These are phyloP conservation scores for Cladophialophora yegresii DNA, from an alignment of 2,329 filamentous ascomycete species.

Conservation along the genomic window DNA sequence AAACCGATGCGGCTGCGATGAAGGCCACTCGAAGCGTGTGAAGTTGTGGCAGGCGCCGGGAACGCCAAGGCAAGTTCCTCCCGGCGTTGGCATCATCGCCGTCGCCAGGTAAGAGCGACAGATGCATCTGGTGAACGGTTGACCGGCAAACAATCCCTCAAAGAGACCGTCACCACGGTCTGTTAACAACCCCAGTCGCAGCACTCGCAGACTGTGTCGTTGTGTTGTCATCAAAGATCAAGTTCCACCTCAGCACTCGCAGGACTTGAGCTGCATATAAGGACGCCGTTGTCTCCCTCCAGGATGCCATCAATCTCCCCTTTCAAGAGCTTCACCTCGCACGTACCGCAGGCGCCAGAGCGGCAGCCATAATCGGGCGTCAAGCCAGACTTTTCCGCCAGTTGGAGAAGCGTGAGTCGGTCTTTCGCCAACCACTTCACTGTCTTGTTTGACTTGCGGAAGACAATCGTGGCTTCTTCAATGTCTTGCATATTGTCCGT, in stretches of 20 bases:
- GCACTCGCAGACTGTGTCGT: background rate
- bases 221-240: slow-evolving; percentile 19
- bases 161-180: background rate
- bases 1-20: background rate
- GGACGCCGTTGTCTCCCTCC: slow-evolving; percentile 31
- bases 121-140: background rate
- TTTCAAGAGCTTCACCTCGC: slow-evolving; percentile 32
- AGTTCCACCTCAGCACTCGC: slow-evolving; percentile 31
- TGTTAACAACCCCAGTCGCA: background rate
- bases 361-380: slow-evolving; percentile 33
- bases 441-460: slow-evolving; percentile 31
- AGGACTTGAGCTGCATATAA: slow-evolving; percentile 32
- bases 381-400: slow-evolving; percentile 32
- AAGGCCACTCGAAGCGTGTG: background rate
- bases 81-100: background rate
- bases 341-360: slow-evolving; percentile 31
- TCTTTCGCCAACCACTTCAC: slow-evolving; percentile 33
- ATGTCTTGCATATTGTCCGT: slow-evolving; percentile 30
- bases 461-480: slow-evolving; percentile 31
- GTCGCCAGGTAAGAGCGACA: background rate
- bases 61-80: background rate
- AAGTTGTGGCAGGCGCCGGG: background rate
- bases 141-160: background rate
- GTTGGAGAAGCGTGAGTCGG: slow-evolving; percentile 28
- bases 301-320: slow-evolving; percentile 28